Evolutionary conservation across 1,139 yeast genomes (phyloP), one percentile per base, ranked within the genome.

Genomic region (Pichia kudriavzevii): DNA sequence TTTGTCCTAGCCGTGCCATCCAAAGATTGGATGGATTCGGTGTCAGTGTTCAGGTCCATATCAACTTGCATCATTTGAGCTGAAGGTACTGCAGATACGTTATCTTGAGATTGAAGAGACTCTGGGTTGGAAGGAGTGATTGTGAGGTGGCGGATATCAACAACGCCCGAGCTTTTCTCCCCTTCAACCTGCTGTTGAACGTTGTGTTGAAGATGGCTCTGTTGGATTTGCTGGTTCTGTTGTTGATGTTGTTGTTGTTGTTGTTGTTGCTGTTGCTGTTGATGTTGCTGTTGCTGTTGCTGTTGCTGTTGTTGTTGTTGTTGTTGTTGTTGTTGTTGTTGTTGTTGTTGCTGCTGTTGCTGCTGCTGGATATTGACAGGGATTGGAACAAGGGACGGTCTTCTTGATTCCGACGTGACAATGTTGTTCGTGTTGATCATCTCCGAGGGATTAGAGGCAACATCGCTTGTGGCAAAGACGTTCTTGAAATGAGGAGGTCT

Each of bases 401-500:
- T 46, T 42, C 55, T 47, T 31, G 40, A 48, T 34, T 50, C 55
- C 11, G 47, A 49, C 11, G 46, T 44, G 18, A 43, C 50, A 4
- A 44, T 41, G 26, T 41, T 43, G 20, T 36, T 30, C 4, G 42
- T 41, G 10, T 38, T 32, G 7, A 38, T 12, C 11, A 15, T 22
- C 7, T 17, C 22, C 15, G 28, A 32, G 28, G 42, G 13, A 31
- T 34, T 39, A 9, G 45, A 14, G 3, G 42, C 12, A 11, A 31
- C 39, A 12, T 41, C 37, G 7, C 27, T 21, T 9, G 44, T 6
- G 6, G 23, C 31, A 14, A 51, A 50, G 9, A 51, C 52, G 30
- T 49, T 38, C 19, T 53, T 53, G 41, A 51, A 52, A 30, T 48
- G 55, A 7, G 56, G 46, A 9, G 53, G 49, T 23, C 46, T 50